Conservation (phyloP, 176 grass and related monocot genomes). For the Areca catechu region DNA sequence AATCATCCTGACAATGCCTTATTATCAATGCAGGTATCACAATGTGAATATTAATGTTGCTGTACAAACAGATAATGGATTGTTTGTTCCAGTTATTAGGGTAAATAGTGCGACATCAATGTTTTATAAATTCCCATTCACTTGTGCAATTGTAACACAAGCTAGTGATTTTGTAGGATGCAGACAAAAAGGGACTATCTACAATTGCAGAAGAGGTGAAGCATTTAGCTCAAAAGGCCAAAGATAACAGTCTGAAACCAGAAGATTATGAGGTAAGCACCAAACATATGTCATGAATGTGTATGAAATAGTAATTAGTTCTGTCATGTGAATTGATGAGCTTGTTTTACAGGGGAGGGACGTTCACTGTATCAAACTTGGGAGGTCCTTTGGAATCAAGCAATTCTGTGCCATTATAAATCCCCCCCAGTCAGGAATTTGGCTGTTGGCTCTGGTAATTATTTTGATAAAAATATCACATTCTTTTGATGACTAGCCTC, state of each 20-base stretch:
- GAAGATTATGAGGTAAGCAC: slow-evolving; percentile 69
- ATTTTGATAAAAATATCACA: not conserved
- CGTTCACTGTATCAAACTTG: slow-evolving; percentile 84
- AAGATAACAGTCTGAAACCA: slow-evolving; percentile 83
- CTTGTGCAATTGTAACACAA: too few relatives aligned
- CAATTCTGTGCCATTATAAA: slow-evolving; percentile 96
- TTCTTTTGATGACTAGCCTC: too few relatives aligned
- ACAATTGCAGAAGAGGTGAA: slow-evolving; percentile 88
- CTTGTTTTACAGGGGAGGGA: slow-evolving; percentile 65
- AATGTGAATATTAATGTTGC: slow-evolving; percentile 96
- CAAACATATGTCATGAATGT: slow-evolving; percentile 1
- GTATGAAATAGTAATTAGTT: not conserved
- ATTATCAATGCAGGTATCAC: slow-evolving; percentile 50
- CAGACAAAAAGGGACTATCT: slow-evolving; percentile 90
- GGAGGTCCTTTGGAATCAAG: slow-evolving; percentile 90
- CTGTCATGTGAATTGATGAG: not conserved
- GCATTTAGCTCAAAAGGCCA: slow-evolving; percentile 73
- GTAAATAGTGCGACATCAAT: slow-evolving; percentile 22
- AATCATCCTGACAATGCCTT: slow-evolving; percentile 2
- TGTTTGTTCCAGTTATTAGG: slow-evolving; percentile 89
- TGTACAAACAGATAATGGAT: slow-evolving; percentile 86
- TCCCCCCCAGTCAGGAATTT: slow-evolving; percentile 92
- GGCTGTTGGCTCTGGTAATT: slow-evolving; percentile 85
- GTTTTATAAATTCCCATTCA: not conserved
- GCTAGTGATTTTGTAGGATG: slow-evolving; percentile 42